phyloP scores from a whole-genome alignment of 2,329 filamentous ascomycete species.

The Macrophomina phaseolina region DNA sequence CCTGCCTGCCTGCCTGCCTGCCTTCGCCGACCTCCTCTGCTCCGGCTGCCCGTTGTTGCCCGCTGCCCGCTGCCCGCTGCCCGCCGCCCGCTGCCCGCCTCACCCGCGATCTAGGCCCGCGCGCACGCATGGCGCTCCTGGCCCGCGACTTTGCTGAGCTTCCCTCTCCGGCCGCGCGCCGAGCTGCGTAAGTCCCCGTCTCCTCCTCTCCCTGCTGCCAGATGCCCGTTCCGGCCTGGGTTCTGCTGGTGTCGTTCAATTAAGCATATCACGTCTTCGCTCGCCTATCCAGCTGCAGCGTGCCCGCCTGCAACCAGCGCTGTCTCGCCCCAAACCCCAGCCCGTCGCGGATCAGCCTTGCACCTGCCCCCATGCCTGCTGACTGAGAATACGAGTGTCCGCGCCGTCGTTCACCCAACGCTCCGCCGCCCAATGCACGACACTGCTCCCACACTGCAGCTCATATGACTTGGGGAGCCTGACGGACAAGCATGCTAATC shows the following conservation, averaged over 20 bases:
- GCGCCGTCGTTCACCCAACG: not conserved
- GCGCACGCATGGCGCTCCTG: slow-evolving; percentile 25
- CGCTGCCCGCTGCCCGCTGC: not conserved
- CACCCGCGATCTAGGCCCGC: slow-evolving; percentile 11
- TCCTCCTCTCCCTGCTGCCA: not conserved
- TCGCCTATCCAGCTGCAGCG: slow-evolving; percentile 20
- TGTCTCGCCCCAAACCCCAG: slow-evolving; percentile 12
- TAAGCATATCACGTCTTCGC: slow-evolving; percentile 23
- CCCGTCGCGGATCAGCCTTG: not conserved
- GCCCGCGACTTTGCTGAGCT: slow-evolving; percentile 22
- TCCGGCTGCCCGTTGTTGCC: not conserved
- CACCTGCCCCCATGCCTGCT: not conserved
- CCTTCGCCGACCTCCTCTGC: not conserved
- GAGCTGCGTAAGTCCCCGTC: slow-evolving; percentile 20
- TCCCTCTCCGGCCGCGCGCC: slow-evolving; percentile 23
- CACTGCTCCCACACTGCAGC: not conserved
- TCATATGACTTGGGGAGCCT: not conserved
- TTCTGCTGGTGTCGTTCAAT: slow-evolving; percentile 17
- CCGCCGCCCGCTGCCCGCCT: not conserved
- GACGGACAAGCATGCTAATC: not conserved
- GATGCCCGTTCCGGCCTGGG: not conserved
- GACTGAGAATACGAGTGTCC: not conserved
- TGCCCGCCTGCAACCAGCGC: not conserved
- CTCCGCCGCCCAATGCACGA: not conserved
- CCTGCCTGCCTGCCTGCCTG: not conserved